Evolutionary conservation across 2,329 filamentous ascomycete species (phyloP), one percentile per base, ranked within the genome.

Genomic region (Aspergillus sp.): DNA sequence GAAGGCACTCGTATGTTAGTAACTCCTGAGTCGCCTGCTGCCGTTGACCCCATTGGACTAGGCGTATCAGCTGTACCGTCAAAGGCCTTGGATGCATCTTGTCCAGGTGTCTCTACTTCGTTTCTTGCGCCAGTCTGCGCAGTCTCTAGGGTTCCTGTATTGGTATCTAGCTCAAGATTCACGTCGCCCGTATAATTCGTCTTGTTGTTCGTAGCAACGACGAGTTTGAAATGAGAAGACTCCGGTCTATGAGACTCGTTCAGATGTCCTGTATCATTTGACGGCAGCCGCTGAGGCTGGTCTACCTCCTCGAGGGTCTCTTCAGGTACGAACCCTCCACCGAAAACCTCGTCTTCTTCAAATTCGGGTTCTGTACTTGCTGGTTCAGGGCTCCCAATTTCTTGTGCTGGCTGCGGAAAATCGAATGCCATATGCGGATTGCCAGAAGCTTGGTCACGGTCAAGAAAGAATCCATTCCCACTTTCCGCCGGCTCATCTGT

Each of bases 401-500:
- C 41, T 4, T 36, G 7, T 8, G 7, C 5, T 4, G 26, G 26
- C 6, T n/a, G 27, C n/a, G n/a, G 29, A n/a, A 27, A 29, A 36
- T 34, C 40, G 7, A 30, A 2, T 19, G 5, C 29, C 3, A 30
- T 8, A 34, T 35, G 44, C 7, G 50, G 42, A 7, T 44, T 50
- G 4, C 34, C 32, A 7, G 33, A 27, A n/a, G 41, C 55, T 27
- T 57, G 52, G 39, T 52, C 57, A 38, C 55, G 48, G 38, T 70
- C 67, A 7, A 61, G 60, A 27, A 72, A 53, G 49, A 72, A 72
- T 1, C 68, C 69, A 29, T 68, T 68, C 7, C 61, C 67, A 6
- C 35, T 26, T 33, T 56, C 58, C 41, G 57, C 54, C 8, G 48
- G 41, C n/a, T 61, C 51, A 5, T 54, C 52, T 19, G 19, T 19